Conservation (phyloP, 306 rosid genomes). For the Comarum palustre region DNA sequence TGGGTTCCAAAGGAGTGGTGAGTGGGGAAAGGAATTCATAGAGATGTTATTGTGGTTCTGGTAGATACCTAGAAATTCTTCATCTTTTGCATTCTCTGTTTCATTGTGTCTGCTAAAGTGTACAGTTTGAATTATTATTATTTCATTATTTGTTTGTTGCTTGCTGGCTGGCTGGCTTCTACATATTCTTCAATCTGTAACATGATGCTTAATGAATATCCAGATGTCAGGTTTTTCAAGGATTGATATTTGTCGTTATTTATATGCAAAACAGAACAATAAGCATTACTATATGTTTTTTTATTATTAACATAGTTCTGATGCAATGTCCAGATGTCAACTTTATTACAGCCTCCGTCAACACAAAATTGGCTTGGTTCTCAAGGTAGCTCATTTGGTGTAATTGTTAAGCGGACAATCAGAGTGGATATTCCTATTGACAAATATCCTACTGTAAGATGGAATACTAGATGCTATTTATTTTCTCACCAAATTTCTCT, state of each 20-base stretch:
- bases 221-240: neutral
- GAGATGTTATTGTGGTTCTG: neutral
- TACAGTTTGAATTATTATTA: neutral
- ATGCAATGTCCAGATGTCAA: slow-evolving; percentile 65
- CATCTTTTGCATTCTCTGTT: neutral
- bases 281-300: neutral
- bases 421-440: slow-evolving; percentile 96
- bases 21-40: neutral
- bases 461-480: slow-evolving; percentile 5
- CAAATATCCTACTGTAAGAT: slow-evolving; percentile 66
- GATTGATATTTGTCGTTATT: slow-evolving; percentile 19
- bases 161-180: neutral
- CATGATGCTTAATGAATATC: neutral
- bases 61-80: slow-evolving; percentile 1
- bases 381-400: slow-evolving; percentile 78
- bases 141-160: neutral
- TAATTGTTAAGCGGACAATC: slow-evolving; percentile 77
- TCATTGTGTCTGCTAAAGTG: slow-evolving; percentile 1
- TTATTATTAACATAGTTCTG: slow-evolving; percentile 28
- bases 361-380: slow-evolving; percentile 77
- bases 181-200: neutral
- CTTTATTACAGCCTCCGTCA: slow-evolving; percentile 63
- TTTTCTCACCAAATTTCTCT: neutral
- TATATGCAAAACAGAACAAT: neutral
- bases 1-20: neutral